Percentiles rank a stretch among this genome's conserved stretches.
phyloP scores from a whole-genome alignment of 176 grass and related monocot genomes.

The Secale cereale region DNA sequence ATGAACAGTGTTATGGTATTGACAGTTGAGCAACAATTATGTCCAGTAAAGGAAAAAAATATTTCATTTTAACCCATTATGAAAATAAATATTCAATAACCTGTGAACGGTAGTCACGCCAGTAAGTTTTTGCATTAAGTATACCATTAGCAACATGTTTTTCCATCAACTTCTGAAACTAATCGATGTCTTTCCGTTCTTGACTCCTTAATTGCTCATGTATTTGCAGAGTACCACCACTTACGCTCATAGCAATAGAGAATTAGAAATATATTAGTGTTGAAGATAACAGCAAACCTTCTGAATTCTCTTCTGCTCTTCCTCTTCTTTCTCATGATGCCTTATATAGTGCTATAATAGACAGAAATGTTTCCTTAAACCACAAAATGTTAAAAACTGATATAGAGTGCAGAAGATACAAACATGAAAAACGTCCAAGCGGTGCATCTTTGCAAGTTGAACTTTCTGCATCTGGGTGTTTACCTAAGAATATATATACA shows the following conservation, averaged over 20 bases:
- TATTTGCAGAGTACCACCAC: not conserved
- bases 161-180: slow-evolving; percentile 81
- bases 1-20: not conserved
- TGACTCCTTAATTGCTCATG: slow-evolving; percentile 73
- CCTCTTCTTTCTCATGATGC: slow-evolving; percentile 19
- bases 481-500: slow-evolving; percentile 28
- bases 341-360: slow-evolving; percentile 54
- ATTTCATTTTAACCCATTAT: not conserved
- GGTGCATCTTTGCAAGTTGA: slow-evolving; percentile 82
- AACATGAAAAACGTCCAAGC: slow-evolving; percentile 91
- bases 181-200: slow-evolving; percentile 86
- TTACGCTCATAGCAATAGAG: not conserved
- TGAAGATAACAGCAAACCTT: slow-evolving; percentile 48
- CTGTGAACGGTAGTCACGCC: slow-evolving; percentile 80
- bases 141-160: slow-evolving; percentile 63
- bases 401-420: slow-evolving; percentile 20
- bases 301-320: slow-evolving; percentile 65
- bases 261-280: not conserved
- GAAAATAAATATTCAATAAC: slow-evolving; percentile 38
- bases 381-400: not conserved
- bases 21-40: not conserved
- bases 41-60: too few relatives aligned
- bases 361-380: slow-evolving; percentile 26
- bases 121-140: slow-evolving; percentile 81
- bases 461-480: slow-evolving; percentile 86